Evolutionary conservation across 495 filamentous ascomycete genomes (phyloP), one percentile per base, ranked within the genome.

Genomic region (Gamarada debralockiae): DNA sequence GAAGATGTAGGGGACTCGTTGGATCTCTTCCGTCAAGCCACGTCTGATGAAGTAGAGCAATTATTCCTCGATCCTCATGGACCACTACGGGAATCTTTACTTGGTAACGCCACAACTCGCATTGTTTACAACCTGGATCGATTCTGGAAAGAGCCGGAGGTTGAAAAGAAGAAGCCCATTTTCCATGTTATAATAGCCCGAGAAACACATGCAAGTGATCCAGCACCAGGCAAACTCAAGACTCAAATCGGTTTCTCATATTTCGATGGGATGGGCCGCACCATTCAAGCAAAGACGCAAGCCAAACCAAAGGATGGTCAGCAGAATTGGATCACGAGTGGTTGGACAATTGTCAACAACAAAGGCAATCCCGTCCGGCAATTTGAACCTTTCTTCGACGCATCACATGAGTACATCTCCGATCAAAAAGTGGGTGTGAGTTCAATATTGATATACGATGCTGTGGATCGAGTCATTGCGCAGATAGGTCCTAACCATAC

Each of bases 301-400:
- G 23, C 58, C 14, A 44, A 54, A 18, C 56, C 44, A 20, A 50
- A 24, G 10, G 27, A 44, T 2, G 37, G 15, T 10, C 8, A 37
- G 14, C 18, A 8, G 0, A 20, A 46, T 3, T 67, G 63, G 63
- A 27, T 60, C 7, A 48, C 18, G 8, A 60, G 40, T 22, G 64
- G 57, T 5, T 67, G 65, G 62, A 43, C 23, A 0, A 45, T 67
- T 15, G 27, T 22, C 31, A 62, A 66, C 52, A 68, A 65, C 46
- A 68, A 67, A 40, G 57, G 50, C 13, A 37, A 33, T 0, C 9
- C 55, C 2, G 55, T 65, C 25, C 44, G 37, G 14, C n/a, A 55
- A 47, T 65, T 27, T 45, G 55, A 67, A 18, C 64, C 65, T 10
- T 67, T 65, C 44, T 63, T 65, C 24, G 20, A 6, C 33, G 4